A percentile compares a stretch with the other conserved stretches of the same genome.
These are phyloP conservation scores for Phytophthora pistaciae DNA, from an alignment of 352 stramenopile species.

Conservation along the genomic window DNA sequence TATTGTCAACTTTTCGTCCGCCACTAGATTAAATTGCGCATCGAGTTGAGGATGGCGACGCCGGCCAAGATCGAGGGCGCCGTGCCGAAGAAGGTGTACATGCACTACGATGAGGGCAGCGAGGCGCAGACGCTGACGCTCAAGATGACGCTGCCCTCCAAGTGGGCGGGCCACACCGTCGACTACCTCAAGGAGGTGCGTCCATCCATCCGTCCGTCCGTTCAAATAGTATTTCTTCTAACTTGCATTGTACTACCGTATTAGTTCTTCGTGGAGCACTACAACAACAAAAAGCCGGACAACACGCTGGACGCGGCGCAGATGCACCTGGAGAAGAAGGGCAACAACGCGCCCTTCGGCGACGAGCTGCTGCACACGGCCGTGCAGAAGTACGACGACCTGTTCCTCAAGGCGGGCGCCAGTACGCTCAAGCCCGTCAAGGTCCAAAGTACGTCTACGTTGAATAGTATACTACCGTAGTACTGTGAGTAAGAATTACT, in stretches of 20 bases:
- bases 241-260: not conserved
- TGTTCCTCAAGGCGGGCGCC: conserved; percentile 77
- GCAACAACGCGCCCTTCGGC: conserved; percentile 56
- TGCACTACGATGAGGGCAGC: conserved; percentile 85
- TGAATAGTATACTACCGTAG: conserved; percentile 2
- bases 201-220: conserved; percentile 22
- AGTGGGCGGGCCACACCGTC: conserved; percentile 83
- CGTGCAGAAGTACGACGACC: conserved; percentile 88
- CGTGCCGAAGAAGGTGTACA: conserved; percentile 90
- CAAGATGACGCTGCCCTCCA: conserved; percentile 91
- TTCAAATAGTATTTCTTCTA: not conserved
- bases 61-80: conserved; percentile 79
- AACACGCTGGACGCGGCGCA: conserved; percentile 57
- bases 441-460: conserved; percentile 51
- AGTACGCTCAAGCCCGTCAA: conserved; percentile 68
- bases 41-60: conserved; percentile 31
- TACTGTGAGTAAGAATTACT: conserved; percentile 2
- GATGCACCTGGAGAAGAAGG: conserved; percentile 83
- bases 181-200: conserved; percentile 85
- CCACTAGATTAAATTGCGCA: not conserved
- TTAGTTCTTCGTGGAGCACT: conserved; percentile 92
- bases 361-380: conserved; percentile 84
- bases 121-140: conserved; percentile 77
- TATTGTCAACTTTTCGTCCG: too few relatives aligned
- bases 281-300: conserved; percentile 90